Percentiles rank a stretch among this genome's conserved stretches.
These are phyloP conservation scores for Dioscorea alata DNA, from an alignment of 106 monocot genomes.

Conservation along the genomic window DNA sequence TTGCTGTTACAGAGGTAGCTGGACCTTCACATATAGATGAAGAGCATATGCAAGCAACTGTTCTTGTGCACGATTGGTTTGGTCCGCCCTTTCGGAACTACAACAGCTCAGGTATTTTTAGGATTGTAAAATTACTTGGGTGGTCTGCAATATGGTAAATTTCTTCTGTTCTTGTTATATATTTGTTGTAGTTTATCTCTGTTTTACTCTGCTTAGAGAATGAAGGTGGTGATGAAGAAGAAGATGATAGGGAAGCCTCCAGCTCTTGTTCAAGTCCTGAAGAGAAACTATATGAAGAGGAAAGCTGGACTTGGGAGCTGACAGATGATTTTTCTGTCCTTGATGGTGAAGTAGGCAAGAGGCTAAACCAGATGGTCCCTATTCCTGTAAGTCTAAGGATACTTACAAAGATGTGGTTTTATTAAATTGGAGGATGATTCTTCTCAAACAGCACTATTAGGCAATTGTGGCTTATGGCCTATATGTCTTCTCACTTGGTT, in stretches of 20 bases:
- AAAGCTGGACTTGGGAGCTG: constrained; percentile 42
- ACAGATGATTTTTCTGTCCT: constrained; percentile 53
- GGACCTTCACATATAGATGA: constrained; percentile 43
- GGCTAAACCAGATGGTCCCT: constrained; percentile 73
- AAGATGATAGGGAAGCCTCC: constrained; percentile 42
- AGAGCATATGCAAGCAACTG: constrained; percentile 43
- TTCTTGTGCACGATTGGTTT: constrained; percentile 70
- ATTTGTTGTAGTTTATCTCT: constrained; percentile 4
- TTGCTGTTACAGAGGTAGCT: constrained; percentile 60
- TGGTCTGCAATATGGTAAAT: not conserved
- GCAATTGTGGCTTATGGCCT: too few relatives aligned
- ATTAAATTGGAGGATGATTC: too few relatives aligned
- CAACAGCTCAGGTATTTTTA: constrained; percentile 37
- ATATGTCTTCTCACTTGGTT: too few relatives aligned
- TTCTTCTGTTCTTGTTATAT: not conserved
- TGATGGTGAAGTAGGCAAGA: constrained; percentile 85
- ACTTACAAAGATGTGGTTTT: not conserved
- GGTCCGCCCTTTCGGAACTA: constrained; percentile 37
- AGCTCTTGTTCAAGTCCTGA: constrained; percentile 75
- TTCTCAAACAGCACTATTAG: too few relatives aligned
- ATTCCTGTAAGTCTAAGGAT: constrained; percentile 64
- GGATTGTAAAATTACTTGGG: too few relatives aligned
- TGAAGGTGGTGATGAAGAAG: constrained; percentile 32
- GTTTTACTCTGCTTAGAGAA: constrained; percentile 27
- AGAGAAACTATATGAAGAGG: constrained; percentile 32